A percentile compares a stretch with the other conserved stretches of the same genome.
Evolutionary conservation across 345 rosid genomes (phyloP).

Genomic region (Microthlaspi erraticum): DNA sequence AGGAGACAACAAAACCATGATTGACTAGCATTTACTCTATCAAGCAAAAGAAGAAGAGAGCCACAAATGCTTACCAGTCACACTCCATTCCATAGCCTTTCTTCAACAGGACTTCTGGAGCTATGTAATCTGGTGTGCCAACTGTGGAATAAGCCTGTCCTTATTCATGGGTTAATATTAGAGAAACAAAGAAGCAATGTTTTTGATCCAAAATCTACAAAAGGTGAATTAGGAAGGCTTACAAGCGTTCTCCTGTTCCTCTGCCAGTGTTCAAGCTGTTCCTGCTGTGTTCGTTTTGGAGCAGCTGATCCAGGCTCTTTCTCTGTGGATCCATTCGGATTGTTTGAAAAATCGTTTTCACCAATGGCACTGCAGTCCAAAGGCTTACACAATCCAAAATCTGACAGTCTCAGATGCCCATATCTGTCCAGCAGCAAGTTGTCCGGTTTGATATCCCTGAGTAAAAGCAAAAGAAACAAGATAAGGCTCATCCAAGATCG

Average conservation of each 20-base stretch:
- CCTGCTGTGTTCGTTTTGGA: conserved; percentile 67
- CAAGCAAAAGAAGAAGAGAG: background rate
- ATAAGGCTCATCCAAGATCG: background rate
- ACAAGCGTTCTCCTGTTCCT: conserved; percentile 68
- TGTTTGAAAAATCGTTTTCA: conserved; percentile 59
- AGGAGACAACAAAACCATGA: background rate
- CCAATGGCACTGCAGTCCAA: conserved; percentile 62
- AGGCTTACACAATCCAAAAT: conserved; percentile 74
- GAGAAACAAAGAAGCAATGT: too few relatives aligned
- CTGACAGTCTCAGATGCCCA: conserved; percentile 68
- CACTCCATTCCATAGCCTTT: conserved; percentile 99
- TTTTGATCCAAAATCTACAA: too few relatives aligned
- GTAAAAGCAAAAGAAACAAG: background rate
- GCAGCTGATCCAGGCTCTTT: conserved; percentile 52
- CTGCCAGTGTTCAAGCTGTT: conserved; percentile 70
- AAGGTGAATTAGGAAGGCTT: conserved; percentile 32
- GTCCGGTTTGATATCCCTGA: conserved; percentile 70
- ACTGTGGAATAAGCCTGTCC: conserved; percentile 97
- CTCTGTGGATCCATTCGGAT: conserved; percentile 41
- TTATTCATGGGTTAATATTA: conserved; percentile 21
- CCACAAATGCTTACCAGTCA: conserved; percentile 67
- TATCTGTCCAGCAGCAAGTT: conserved; percentile 64
- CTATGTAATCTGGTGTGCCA: conserved; percentile 97
- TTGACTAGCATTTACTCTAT: background rate
- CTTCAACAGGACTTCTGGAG: conserved; percentile 94